These are phyloP conservation scores for Chaetomium strumarium DNA, from an alignment of 2,329 filamentous ascomycete species.

Conservation along the genomic window DNA sequence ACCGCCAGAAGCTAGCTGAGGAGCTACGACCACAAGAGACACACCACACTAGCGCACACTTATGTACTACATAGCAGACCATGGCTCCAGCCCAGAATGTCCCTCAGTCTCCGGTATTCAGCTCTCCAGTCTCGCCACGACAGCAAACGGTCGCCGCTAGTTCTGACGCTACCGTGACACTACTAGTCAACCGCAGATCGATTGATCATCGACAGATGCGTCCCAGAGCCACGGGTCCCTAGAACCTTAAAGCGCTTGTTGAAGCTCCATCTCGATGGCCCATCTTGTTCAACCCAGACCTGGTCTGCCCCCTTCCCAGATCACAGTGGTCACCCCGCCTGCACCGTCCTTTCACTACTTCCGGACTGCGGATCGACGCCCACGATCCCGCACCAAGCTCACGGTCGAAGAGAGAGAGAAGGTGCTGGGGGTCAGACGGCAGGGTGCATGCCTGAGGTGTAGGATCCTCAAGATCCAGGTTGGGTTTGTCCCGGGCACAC, in stretches of 20 bases:
- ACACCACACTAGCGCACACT: constrained; percentile 2
- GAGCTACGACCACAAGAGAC: background rate
- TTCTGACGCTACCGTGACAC: background rate
- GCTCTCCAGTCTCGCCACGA: constrained; percentile 1
- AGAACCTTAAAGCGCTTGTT: background rate
- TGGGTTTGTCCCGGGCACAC: background rate
- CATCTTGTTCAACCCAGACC: background rate
- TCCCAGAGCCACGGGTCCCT: constrained; percentile 1
- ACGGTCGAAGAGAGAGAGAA: constrained; percentile 24
- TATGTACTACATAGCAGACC: constrained; percentile 8
- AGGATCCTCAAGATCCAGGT: constrained; percentile 29
- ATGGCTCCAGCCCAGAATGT: constrained; percentile 5
- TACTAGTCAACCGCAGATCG: background rate
- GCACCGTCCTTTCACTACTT: constrained; percentile 18
- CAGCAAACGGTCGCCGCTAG: background rate
- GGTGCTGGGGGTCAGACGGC: constrained; percentile 25
- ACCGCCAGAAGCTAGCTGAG: background rate
- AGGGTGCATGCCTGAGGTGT: constrained; percentile 27
- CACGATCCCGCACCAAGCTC: constrained; percentile 17
- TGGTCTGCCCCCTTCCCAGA: background rate
- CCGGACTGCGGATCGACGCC: constrained; percentile 3
- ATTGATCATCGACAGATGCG: background rate
- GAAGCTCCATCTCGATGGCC: constrained; percentile 4
- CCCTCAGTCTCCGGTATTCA: constrained; percentile 5
- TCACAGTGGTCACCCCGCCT: constrained; percentile 8